These are phyloP conservation scores for Deinandra increscens DNA, from an alignment of 129 eudicot species.

Conservation along the genomic window DNA sequence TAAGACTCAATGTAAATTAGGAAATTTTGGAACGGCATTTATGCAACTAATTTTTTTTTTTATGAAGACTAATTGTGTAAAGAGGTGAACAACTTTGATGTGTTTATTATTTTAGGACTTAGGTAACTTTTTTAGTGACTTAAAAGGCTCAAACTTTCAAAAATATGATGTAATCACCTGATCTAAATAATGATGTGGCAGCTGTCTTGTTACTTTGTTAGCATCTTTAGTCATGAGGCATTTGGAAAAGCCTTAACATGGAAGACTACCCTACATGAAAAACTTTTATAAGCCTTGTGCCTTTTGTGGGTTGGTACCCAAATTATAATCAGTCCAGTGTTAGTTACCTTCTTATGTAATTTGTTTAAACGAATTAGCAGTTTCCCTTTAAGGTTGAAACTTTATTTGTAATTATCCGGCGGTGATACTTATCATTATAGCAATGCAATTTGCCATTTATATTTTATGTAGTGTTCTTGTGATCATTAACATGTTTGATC, in stretches of 20 bases:
- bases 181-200: no score
- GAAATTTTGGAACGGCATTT: not conserved
- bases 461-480: not conserved
- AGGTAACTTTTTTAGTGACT: not conserved
- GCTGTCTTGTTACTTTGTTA: no score
- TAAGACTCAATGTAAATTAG: not conserved
- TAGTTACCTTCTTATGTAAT: not conserved
- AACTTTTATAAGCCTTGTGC: no score
- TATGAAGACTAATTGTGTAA: not conserved
- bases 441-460: not conserved
- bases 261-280: no score
- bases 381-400: not conserved
- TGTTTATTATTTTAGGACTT: not conserved
- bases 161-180: not conserved
- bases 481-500: slow-evolving; percentile 16
- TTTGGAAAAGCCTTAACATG: no score
- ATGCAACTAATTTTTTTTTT: not conserved
- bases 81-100: not conserved
- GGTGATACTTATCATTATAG: no score
- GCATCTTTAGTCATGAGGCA: no score
- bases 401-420: no score
- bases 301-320: no score
- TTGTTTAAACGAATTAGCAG: not conserved
- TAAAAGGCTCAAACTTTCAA: not conserved
- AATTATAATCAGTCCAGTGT: not conserved